phyloP scores from a whole-genome alignment of 2,329 filamentous ascomycete genomes.

The Botrytis fabae region DNA sequence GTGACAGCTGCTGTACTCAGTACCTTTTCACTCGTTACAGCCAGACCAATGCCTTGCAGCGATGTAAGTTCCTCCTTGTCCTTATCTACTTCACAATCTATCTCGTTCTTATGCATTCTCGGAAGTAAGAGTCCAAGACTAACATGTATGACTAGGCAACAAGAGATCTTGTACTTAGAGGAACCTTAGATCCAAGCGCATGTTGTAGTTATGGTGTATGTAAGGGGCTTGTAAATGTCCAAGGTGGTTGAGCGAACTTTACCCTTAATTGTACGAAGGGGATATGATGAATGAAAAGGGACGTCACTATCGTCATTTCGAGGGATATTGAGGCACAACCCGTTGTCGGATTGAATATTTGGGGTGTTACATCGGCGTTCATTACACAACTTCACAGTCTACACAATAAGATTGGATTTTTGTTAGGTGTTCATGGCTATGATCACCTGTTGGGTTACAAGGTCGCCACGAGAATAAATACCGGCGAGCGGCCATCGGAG shows the following conservation, averaged over 20 bases:
- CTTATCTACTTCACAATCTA: not conserved
- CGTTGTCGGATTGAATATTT: not conserved
- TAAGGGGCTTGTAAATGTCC: constrained; percentile 9
- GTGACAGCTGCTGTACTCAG: constrained; percentile 11
- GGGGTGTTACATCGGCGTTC: not conserved
- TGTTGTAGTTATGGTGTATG: constrained; percentile 21
- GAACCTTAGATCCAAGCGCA: constrained; percentile 21
- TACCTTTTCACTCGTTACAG: constrained; percentile 14
- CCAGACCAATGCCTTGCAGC: constrained; percentile 19
- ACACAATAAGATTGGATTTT: not conserved
- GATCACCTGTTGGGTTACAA: not conserved
- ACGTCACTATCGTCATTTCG: not conserved
- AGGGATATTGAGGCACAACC: not conserved
- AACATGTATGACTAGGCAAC: constrained; percentile 15
- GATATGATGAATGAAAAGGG: not conserved
- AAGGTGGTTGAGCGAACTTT: constrained; percentile 5
- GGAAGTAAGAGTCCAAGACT: not conserved
- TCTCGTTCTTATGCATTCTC: not conserved
- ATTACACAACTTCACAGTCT: not conserved
- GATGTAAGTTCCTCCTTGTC: not conserved
- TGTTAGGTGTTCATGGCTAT: not conserved
- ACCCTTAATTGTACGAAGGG: not conserved
- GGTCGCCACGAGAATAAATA: not conserved
- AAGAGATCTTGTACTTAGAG: constrained; percentile 21
- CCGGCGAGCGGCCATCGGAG: not conserved